Conservation (phyloP, 2,329 filamentous ascomycete species). For the Aspergillus hortae region DNA sequence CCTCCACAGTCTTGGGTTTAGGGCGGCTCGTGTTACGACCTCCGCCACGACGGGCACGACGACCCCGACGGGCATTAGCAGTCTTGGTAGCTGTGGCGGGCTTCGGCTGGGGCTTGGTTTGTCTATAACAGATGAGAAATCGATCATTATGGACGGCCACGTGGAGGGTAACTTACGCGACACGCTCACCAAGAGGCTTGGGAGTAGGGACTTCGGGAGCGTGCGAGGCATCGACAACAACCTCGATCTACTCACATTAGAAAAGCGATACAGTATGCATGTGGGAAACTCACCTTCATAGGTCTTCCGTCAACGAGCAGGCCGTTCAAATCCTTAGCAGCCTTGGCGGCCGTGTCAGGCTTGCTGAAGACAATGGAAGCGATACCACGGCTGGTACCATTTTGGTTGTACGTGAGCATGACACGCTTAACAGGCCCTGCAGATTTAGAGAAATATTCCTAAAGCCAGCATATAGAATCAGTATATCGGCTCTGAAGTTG, state of each 20-base stretch:
- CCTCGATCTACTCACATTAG: slow-evolving; percentile 65
- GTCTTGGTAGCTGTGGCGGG: slow-evolving; percentile 74
- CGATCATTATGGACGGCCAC: not conserved
- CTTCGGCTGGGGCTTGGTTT: slow-evolving; percentile 73
- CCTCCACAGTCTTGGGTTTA: slow-evolving; percentile 86
- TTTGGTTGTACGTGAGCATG: slow-evolving; percentile 87
- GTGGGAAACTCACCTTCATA: slow-evolving; percentile 67
- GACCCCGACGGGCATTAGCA: slow-evolving; percentile 45
- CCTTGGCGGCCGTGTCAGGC: slow-evolving; percentile 76
- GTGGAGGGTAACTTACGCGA: slow-evolving; percentile 55
- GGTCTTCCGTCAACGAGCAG: slow-evolving; percentile 84
- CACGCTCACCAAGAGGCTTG: slow-evolving; percentile 78
- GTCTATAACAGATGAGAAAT: slow-evolving; percentile 35
- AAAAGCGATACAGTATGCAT: slow-evolving; percentile 9
- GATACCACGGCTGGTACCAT: slow-evolving; percentile 85
- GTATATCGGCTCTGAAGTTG: slow-evolving; percentile 35
- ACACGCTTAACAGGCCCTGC: slow-evolving; percentile 89
- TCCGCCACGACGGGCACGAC: slow-evolving; percentile 50
- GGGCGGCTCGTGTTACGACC: slow-evolving; percentile 61
- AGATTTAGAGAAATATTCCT: slow-evolving; percentile 94
- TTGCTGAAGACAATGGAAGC: slow-evolving; percentile 85
- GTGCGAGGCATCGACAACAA: slow-evolving; percentile 75
- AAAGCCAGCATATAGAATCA: slow-evolving; percentile 51
- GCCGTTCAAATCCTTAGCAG: slow-evolving; percentile 79
- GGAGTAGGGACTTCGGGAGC: slow-evolving; percentile 65